Evolutionary conservation across 2,329 filamentous ascomycete species (phyloP).

Genomic region (Pseudogymnoascus sp.): DNA sequence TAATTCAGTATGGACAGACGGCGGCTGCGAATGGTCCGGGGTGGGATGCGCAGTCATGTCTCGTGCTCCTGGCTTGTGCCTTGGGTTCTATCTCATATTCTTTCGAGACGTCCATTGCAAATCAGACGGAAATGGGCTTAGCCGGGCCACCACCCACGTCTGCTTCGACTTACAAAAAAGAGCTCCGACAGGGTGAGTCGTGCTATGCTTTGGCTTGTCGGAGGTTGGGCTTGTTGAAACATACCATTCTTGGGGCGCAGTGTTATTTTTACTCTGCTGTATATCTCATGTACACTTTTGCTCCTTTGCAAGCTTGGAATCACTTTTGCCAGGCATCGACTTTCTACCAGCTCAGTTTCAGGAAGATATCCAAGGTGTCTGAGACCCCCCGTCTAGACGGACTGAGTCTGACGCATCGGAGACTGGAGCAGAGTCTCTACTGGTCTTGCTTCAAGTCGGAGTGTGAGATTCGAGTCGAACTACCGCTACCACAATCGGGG

Average conservation of each 20-base stretch:
- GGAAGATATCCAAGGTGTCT: conserved; percentile 26
- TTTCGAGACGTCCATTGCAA: conserved; percentile 19
- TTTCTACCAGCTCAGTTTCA: conserved; percentile 29
- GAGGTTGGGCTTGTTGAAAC: conserved; percentile 27
- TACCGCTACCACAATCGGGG: conserved; percentile 34
- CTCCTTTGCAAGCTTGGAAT: conserved; percentile 35
- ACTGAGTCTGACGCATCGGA: conserved; percentile 19
- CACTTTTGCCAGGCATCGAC: conserved; percentile 32
- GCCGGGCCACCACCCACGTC: background rate
- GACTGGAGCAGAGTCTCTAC: conserved; percentile 37
- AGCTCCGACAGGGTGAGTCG: conserved; percentile 25
- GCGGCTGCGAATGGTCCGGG: conserved; percentile 26
- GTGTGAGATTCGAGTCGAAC: conserved; percentile 36
- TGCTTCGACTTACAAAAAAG: conserved; percentile 1
- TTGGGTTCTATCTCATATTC: conserved; percentile 28
- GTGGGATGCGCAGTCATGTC: conserved; percentile 32
- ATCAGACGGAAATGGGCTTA: conserved; percentile 4
- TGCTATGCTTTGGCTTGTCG: conserved; percentile 31
- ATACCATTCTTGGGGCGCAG: conserved; percentile 32
- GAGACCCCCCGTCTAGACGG: background rate
- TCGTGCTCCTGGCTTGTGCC: conserved; percentile 31
- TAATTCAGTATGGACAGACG: conserved; percentile 24
- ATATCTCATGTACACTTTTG: conserved; percentile 36
- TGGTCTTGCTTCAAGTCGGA: conserved; percentile 42
- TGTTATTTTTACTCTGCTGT: conserved; percentile 38